Evolutionary conservation across 805 yeast genomes (phyloP).

Genomic region (Tetrapisispora nanseiensis): DNA sequence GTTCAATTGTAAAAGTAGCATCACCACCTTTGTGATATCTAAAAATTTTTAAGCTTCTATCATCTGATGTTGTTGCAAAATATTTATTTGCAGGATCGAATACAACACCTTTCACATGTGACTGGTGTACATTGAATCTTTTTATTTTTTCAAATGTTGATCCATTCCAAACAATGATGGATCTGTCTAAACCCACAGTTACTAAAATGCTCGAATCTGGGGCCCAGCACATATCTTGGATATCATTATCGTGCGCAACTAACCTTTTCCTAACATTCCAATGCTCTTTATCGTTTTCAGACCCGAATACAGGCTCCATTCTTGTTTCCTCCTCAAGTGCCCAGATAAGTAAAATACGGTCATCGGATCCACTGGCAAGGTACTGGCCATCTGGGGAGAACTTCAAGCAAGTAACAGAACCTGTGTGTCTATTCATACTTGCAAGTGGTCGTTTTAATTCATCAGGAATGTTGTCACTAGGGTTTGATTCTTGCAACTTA

Average conservation of each 20-base stretch:
- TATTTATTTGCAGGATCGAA: constrained; percentile 98
- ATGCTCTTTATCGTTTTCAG: constrained; percentile 70
- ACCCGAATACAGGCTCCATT: constrained; percentile 50
- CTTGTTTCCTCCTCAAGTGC: constrained; percentile 63
- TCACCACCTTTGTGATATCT: constrained; percentile 70
- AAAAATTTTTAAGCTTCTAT: constrained; percentile 79
- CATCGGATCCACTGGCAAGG: constrained; percentile 92
- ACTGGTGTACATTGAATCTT: constrained; percentile 84
- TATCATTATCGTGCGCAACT: constrained; percentile 95
- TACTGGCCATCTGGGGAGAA: constrained; percentile 90
- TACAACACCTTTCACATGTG: constrained; percentile 91
- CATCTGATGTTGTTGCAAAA: constrained; percentile 95
- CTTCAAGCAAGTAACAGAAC: constrained; percentile 89
- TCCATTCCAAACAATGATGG: constrained; percentile 91
- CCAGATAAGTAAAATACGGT: constrained; percentile 85
- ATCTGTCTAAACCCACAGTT: constrained; percentile 88
- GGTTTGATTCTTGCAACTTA: neutral
- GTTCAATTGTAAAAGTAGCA: constrained; percentile 78
- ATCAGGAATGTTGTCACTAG: constrained; percentile 6
- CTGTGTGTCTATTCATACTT: constrained; percentile 90
- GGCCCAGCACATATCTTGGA: constrained; percentile 97
- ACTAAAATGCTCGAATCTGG: constrained; percentile 87
- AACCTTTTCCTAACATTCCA: constrained; percentile 90
- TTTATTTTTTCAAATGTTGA: constrained; percentile 77
- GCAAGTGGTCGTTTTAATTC: constrained; percentile 50